These are phyloP conservation scores for Kazachstania kunashirensis DNA, from an alignment of 805 yeast species.

Conservation along the genomic window DNA sequence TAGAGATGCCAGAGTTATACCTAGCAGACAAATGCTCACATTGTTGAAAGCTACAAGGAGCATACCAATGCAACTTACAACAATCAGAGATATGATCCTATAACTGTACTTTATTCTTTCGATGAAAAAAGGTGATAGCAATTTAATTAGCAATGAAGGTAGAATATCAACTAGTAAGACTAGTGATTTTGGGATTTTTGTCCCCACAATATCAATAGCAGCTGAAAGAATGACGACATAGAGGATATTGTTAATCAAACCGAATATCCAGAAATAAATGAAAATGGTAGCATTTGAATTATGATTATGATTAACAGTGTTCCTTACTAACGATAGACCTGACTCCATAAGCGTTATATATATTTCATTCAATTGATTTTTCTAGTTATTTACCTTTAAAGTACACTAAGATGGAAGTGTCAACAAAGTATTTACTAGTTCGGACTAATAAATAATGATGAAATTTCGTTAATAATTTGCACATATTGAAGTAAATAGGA, in stretches of 20 bases:
- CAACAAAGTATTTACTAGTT: too few species aligned
- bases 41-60: slow-evolving; percentile 35
- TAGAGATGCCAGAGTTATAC: slow-evolving; percentile 68
- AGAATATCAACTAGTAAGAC: slow-evolving; percentile 79
- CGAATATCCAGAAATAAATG: slow-evolving; percentile 67
- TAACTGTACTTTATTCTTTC: slow-evolving; percentile 50
- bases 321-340: too few species aligned
- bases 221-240: slow-evolving; percentile 89
- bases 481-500: too few species aligned
- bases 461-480: too few species aligned
- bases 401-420: too few species aligned
- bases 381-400: too few species aligned
- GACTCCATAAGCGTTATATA: too few species aligned
- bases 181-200: slow-evolving; percentile 70
- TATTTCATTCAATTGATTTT: too few species aligned
- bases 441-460: too few species aligned
- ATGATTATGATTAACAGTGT: too few species aligned
- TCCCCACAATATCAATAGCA: slow-evolving; percentile 85
- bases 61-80: slow-evolving; percentile 67
- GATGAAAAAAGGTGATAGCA: slow-evolving; percentile 69
- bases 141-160: slow-evolving; percentile 68
- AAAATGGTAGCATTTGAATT: slow-evolving; percentile 24
- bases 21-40: slow-evolving; percentile 38
- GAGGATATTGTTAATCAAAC: slow-evolving; percentile 76
- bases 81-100: slow-evolving; percentile 48